A percentile compares a stretch with the other conserved stretches of the same genome.
These are phyloP conservation scores for Ogataea hybrid DNA, from an alignment of 1,139 yeast species.

Conservation along the genomic window DNA sequence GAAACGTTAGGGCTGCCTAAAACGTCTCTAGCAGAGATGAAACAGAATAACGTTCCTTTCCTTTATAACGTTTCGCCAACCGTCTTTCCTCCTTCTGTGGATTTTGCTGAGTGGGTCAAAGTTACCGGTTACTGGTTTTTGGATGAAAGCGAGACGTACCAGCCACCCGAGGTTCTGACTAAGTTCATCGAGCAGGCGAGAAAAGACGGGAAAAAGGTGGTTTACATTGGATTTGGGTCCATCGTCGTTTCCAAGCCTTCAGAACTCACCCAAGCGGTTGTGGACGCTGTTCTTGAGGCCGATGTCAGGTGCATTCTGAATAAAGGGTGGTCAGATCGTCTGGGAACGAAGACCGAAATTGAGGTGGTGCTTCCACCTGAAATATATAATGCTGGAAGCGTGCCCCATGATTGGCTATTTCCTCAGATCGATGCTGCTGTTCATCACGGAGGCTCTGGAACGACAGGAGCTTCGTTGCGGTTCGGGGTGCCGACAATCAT, in stretches of 20 bases:
- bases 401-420: constrained; percentile 95
- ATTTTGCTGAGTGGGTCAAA: constrained; percentile 89
- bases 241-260: constrained; percentile 85
- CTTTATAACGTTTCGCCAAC: constrained; percentile 85
- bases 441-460: constrained; percentile 97
- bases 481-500: constrained; percentile 88
- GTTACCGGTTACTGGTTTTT: constrained; percentile 97
- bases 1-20: constrained; percentile 60
- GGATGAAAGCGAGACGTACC: constrained; percentile 48
- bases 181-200: constrained; percentile 66
- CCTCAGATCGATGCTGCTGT: constrained; percentile 89
- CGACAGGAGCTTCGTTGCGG: constrained; percentile 87
- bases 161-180: constrained; percentile 60
- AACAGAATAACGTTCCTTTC: constrained; percentile 81
- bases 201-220: constrained; percentile 62
- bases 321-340: constrained; percentile 93
- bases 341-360: constrained; percentile 34
- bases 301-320: constrained; percentile 85
- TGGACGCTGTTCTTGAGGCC: constrained; percentile 72
- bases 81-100: constrained; percentile 88
- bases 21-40: constrained; percentile 69
- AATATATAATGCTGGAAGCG: constrained; percentile 64
- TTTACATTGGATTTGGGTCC: constrained; percentile 94
- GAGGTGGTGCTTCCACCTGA: constrained; percentile 61
- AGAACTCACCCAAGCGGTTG: constrained; percentile 72